phyloP scores from a whole-genome alignment of 805 yeast species.

The Hanseniaspora hatyaiensis region DNA sequence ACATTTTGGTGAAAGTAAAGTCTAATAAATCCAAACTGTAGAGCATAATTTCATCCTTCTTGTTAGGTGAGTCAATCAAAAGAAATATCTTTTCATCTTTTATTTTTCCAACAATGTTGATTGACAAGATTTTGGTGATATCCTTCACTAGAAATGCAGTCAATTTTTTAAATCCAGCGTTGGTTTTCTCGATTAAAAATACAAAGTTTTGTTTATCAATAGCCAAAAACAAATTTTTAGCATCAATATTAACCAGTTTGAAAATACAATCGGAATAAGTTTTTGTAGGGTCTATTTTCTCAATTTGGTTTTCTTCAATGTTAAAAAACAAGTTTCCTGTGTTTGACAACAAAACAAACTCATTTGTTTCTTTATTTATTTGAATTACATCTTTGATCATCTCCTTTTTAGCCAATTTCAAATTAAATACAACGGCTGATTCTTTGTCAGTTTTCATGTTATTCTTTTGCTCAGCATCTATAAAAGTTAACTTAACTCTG shows the following conservation, averaged over 20 bases:
- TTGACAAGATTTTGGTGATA: not conserved
- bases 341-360: not conserved
- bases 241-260: not conserved
- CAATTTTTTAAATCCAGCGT: not conserved
- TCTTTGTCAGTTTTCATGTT: conserved; percentile 5
- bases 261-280: not conserved
- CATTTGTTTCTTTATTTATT: not conserved
- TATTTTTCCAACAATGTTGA: not conserved
- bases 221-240: not conserved
- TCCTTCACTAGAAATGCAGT: not conserved
- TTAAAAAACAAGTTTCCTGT: not conserved
- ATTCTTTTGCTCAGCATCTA: conserved; percentile 29
- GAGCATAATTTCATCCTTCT: not conserved
- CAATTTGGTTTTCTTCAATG: not conserved
- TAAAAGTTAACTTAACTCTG: conserved; percentile 51
- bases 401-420: not conserved
- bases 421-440: no score
- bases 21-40: not conserved
- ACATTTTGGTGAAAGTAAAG: no score
- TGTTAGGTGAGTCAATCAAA: conserved; percentile 7
- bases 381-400: conserved; percentile 6
- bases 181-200: not conserved
- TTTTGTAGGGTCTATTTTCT: not conserved
- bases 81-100: not conserved
- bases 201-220: conserved; percentile 1